Evolutionary conservation across 129 eudicot genomes (phyloP), one percentile per base, ranked within the genome.

Genomic region (Chrysanthemum seticuspe): DNA sequence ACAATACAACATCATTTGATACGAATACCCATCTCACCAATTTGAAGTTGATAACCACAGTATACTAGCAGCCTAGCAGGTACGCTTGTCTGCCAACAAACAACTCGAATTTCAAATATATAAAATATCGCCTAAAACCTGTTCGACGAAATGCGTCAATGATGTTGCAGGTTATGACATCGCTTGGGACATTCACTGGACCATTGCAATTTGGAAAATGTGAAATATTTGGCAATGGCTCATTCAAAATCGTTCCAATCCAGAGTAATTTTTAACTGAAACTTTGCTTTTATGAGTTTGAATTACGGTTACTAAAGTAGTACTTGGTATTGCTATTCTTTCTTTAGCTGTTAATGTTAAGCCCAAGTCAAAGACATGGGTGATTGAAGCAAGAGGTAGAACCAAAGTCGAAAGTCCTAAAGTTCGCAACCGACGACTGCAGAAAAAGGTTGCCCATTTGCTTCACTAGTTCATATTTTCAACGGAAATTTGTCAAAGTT

Each of bases 351-450:
- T 74, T 57, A 11, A 67, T 67, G 52, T 80, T 83, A 88, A 81
- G 80, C 89, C 85, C 47, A 40, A 40, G 47, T 6, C 47, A 40
- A 40, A 40, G 10, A 40, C 47, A 60, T 79, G 86, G 80, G 78
- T 75, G 61, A 70, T 83, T 61, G 83, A 83, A 82, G 93, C 97
- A 50, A 83, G 84, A 78, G 85, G 72, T 64, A 83, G 83, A 62
- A 75, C 83, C 15, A 72, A 86, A 47, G 83, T 86, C 5, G 96
- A 88, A 76, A 88, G 83, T 75, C 83, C 96, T 8, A 88, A 91
- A 83, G 87, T 85, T 34, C 88, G 85, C 40, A 85, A 91, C 79
- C 83, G 92, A 72, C 83, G 96, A 83, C n/a, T 77, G 51, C 82
- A 81, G 59, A 88, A 85, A 77, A 91, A 91, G 96, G 97, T 90